Percentiles rank a stretch among this genome's conserved stretches.
Evolutionary conservation across 768 basidiomycete species (phyloP).

Genomic region (Suillus subluteus): DNA sequence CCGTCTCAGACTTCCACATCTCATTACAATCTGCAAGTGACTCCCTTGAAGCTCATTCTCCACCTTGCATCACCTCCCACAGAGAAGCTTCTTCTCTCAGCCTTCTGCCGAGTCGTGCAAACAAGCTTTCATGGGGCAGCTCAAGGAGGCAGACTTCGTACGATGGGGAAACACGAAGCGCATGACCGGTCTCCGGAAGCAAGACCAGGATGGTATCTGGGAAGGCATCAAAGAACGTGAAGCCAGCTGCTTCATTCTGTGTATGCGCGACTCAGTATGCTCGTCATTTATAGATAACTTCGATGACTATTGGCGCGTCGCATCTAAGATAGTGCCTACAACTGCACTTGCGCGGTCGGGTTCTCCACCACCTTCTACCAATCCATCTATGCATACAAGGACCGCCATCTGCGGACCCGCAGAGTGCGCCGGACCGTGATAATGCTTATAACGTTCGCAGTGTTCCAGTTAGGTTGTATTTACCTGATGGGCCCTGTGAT

Average conservation of each 20-base stretch:
- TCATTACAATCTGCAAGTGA: conserved; percentile 39
- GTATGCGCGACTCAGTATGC: not conserved
- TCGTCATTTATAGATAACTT: conserved; percentile 74
- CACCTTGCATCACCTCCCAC: conserved; percentile 88
- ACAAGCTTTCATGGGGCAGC: conserved; percentile 91
- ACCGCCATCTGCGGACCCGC: conserved; percentile 66
- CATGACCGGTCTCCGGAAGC: conserved; percentile 87
- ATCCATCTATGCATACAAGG: conserved; percentile 66
- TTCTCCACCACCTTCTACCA: conserved; percentile 55
- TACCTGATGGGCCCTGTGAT: conserved; percentile 90
- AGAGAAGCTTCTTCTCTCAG: conserved; percentile 81
- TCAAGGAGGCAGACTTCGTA: conserved; percentile 97
- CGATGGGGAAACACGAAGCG: conserved; percentile 96
- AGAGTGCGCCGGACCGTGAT: conserved; percentile 63
- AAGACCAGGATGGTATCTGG: conserved; percentile 96
- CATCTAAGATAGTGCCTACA: conserved; percentile 89
- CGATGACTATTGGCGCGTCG: conserved; percentile 93
- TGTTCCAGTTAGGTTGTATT: conserved; percentile 86
- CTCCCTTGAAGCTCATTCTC: conserved; percentile 78
- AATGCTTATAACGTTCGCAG: conserved; percentile 87
- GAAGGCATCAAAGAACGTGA: conserved; percentile 94
- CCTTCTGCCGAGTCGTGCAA: conserved; percentile 87
- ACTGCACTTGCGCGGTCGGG: conserved; percentile 63
- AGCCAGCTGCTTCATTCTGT: conserved; percentile 36
- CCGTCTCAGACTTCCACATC: conserved; percentile 42